Conservation (phyloP, 208 protist genomes). For the Angomonas desouzai region DNA sequence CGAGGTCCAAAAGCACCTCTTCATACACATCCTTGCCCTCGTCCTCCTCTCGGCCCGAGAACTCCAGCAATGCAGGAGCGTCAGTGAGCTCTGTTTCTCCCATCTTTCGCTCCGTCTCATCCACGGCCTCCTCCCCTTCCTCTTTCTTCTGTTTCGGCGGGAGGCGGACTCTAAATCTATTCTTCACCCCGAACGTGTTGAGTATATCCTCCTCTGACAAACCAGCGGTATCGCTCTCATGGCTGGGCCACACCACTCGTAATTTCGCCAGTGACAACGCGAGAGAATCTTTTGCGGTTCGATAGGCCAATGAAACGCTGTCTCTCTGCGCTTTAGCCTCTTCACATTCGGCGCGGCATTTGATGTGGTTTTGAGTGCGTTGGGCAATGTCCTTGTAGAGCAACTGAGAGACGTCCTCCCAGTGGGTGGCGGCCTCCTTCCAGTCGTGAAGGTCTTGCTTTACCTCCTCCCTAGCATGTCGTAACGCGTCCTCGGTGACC, state of each 20-base stretch:
- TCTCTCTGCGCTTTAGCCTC: slow-evolving; percentile 76
- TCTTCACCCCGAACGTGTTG: slow-evolving; percentile 40
- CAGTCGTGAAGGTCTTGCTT: slow-evolving; percentile 59
- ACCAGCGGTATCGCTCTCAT: slow-evolving; percentile 53
- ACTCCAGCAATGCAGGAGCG: slow-evolving; percentile 17
- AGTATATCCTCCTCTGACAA: slow-evolving; percentile 66
- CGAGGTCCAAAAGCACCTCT: slow-evolving; percentile 26
- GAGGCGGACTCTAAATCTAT: slow-evolving; percentile 13
- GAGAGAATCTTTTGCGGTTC: slow-evolving; percentile 38
- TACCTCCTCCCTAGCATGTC: slow-evolving; percentile 61
- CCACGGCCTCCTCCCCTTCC: slow-evolving; percentile 12
- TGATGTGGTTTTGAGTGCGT: slow-evolving; percentile 65
- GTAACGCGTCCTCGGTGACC: slow-evolving; percentile 62
- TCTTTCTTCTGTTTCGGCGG: slow-evolving; percentile 1
- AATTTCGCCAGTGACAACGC: slow-evolving; percentile 64
- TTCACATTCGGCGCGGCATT: slow-evolving; percentile 82
- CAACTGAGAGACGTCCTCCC: slow-evolving; percentile 82
- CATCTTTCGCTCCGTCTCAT: slow-evolving; percentile 11
- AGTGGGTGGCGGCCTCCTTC: slow-evolving; percentile 58
- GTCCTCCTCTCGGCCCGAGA: not conserved
- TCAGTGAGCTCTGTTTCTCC: slow-evolving; percentile 19
- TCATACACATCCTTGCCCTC: slow-evolving; percentile 17
- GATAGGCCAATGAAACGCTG: slow-evolving; percentile 34
- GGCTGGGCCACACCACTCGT: slow-evolving; percentile 79
- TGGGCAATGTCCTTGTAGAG: slow-evolving; percentile 85